Evolutionary conservation across 768 basidiomycete species (phyloP), one percentile per base, ranked within the genome.

Genomic region (Suillus subaureus): DNA sequence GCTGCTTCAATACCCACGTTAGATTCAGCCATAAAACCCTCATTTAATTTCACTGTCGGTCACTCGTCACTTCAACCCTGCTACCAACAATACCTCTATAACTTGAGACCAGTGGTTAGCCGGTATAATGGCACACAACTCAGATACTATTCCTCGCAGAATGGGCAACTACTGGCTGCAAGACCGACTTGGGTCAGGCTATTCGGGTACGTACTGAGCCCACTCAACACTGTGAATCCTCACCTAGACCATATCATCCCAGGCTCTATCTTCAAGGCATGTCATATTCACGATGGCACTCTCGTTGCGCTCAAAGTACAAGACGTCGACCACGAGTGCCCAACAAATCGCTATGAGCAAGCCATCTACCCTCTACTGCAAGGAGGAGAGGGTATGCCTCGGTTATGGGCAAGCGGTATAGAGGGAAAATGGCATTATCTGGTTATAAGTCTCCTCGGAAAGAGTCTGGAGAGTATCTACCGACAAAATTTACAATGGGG

Each of bases 261-360:
- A 92, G 91, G 92, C 47, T 87, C 88, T 21, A 93, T 92, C 65
- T 93, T 82, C 71, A 81, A 83, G 26, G 91, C 92, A 1, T 73
- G 70, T 16, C 77, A 93, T 69, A 67, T 92, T 1, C 80, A 87
- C 70, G 88, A 79, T 3, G 79, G 81, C 23, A 81, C 88, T 51
- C 73, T 82, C n/a, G 89, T 90, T 49, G 91, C 91, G 3, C 81
- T 93, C 62, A 93, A 93, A 73, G 78, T 93, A 12, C 91, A 93
- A 75, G 80, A 83, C 64, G 77, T 85, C 26, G 80, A 92, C 68
- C 87, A 91, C 64, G 86, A 89, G 72, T 92, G 90, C 70, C 92
- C 90, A 0, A 92, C 91, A 4, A 93, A 93, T 71, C 80, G 77
- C 37, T 91, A 89, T 62, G 91, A 93, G 72, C 85, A 89, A 21